A percentile compares a stretch with the other conserved stretches of the same genome.
These are phyloP conservation scores for Thelephora terrestris DNA, from an alignment of 1,284 basidiomycete genomes.

Conservation along the genomic window DNA sequence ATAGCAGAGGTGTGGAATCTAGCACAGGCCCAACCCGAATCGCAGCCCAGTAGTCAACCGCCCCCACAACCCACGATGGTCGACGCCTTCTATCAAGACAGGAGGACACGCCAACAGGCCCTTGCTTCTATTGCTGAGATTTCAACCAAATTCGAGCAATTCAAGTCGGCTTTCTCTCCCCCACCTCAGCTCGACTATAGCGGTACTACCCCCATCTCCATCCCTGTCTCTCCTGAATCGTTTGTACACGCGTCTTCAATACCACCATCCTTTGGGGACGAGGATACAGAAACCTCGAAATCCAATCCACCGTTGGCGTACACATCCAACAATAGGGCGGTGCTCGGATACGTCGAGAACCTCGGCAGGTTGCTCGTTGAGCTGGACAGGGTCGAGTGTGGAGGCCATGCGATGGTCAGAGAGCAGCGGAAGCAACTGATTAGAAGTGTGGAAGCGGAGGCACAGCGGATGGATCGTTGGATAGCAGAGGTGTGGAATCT, in stretches of 20 bases:
- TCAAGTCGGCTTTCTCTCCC: constrained; percentile 15
- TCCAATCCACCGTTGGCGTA: not conserved
- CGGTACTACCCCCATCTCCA: constrained; percentile 1
- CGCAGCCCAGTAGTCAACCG: no score
- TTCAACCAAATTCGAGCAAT: constrained; percentile 15
- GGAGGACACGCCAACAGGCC: constrained; percentile 11
- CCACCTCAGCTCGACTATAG: constrained; percentile 19
- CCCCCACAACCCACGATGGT: no score
- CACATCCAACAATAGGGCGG: not conserved
- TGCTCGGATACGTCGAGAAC: not conserved
- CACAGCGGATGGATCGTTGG: not conserved
- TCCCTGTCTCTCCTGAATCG: constrained; percentile 9
- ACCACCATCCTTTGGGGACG: not conserved
- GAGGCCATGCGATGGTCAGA: not conserved
- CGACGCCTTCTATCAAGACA: constrained; percentile 16
- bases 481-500: not conserved
- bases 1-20: not conserved
- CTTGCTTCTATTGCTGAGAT: constrained; percentile 15
- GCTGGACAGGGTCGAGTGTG: not conserved
- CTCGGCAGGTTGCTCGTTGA: not conserved
- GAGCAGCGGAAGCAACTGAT: not conserved
- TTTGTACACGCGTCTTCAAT: not conserved
- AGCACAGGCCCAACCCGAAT: no score
- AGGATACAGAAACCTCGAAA: not conserved
- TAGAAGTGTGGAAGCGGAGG: not conserved